phyloP scores from a whole-genome alignment of 2,329 filamentous ascomycete genomes.

The Fusarium irregulare region DNA sequence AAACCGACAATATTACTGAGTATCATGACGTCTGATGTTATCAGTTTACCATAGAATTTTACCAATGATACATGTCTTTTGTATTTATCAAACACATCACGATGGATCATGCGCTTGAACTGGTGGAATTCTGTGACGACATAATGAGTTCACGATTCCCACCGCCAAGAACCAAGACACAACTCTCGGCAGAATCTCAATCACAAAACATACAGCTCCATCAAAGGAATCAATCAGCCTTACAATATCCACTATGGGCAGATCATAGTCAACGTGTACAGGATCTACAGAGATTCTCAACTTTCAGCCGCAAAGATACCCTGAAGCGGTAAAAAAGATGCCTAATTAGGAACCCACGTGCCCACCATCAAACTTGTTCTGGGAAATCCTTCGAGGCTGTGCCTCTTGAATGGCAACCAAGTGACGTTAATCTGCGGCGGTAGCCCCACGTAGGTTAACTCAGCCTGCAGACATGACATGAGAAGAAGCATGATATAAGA shows the following conservation, averaged over 20 bases:
- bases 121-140: neutral
- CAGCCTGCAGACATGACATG: neutral
- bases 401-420: neutral
- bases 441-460: too few relatives aligned
- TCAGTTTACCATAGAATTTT: neutral
- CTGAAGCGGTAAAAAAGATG: neutral
- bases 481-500: neutral
- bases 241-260: neutral
- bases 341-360: neutral
- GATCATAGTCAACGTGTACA: neutral
- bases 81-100: neutral
- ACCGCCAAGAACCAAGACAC: neutral
- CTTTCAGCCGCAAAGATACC: neutral
- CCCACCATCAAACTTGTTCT: neutral
- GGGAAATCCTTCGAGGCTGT: constrained; percentile 11
- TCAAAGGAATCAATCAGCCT: neutral
- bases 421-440: neutral
- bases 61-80: neutral
- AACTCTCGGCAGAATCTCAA: neutral
- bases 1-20: neutral
- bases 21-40: neutral
- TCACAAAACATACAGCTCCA: neutral
- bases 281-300: neutral
- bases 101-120: rapidly evolving
- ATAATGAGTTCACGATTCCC: neutral